A percentile compares a stretch with the other conserved stretches of the same genome.
Evolutionary conservation across 345 rosid species (phyloP).

Genomic region (Atalantia buxifolia): DNA sequence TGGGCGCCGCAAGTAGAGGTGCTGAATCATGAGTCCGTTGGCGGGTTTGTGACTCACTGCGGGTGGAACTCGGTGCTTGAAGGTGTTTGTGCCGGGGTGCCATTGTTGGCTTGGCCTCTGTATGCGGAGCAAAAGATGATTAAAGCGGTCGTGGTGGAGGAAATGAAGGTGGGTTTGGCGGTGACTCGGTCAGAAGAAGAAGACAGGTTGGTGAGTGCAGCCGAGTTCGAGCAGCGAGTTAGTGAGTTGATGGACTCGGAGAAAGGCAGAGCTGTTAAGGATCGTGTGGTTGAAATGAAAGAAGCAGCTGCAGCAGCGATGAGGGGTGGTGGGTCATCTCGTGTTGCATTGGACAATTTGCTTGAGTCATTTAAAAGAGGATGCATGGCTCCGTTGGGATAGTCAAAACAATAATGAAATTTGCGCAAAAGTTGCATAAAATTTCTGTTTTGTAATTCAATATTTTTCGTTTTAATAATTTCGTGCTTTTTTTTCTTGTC

Average conservation of each 20-base stretch:
- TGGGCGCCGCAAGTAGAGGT: constrained; percentile 33
- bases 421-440: no score
- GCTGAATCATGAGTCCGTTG: constrained; percentile 27
- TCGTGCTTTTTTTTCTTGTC: no score
- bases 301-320: constrained; percentile 33
- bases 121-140: constrained; percentile 39
- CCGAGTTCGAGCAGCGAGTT: constrained; percentile 50
- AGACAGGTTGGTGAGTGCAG: constrained; percentile 24
- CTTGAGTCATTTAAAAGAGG: constrained; percentile 22
- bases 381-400: no score
- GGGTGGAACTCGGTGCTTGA: constrained; percentile 42
- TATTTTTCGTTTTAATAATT: no score
- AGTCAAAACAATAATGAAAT: no score
- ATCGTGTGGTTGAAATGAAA: constrained; percentile 30
- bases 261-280: constrained; percentile 26
- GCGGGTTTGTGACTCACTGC: constrained; percentile 37
- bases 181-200: constrained; percentile 19
- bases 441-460: no score
- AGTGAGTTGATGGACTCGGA: constrained; percentile 46
- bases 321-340: constrained; percentile 42
- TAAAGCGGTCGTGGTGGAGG: constrained; percentile 26
- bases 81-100: constrained; percentile 35
- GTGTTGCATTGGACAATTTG: constrained; percentile 19
- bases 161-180: constrained; percentile 20
- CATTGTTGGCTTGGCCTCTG: constrained; percentile 50